These are phyloP conservation scores for Exophiala phaeomuriformis DNA, from an alignment of 2,329 filamentous ascomycete genomes.

Conservation along the genomic window DNA sequence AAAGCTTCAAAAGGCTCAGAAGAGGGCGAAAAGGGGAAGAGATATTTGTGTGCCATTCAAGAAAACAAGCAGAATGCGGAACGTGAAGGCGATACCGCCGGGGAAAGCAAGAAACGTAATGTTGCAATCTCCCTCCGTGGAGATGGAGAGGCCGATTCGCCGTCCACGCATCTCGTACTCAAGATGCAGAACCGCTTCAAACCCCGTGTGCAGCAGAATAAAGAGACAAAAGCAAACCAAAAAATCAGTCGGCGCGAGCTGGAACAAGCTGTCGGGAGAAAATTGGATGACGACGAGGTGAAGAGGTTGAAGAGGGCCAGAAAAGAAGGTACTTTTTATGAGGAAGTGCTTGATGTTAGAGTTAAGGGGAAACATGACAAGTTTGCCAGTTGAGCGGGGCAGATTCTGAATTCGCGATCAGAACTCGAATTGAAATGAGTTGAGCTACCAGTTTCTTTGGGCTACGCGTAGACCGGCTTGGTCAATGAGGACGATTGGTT, in stretches of 20 bases:
- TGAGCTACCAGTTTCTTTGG: no score
- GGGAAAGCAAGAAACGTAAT: constrained; percentile 11
- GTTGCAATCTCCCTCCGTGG: constrained; percentile 24
- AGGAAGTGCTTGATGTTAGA: constrained; percentile 75
- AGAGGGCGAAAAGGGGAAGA: constrained; percentile 12
- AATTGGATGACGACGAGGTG: constrained; percentile 78
- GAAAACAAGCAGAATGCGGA: constrained; percentile 7
- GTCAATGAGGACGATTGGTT: no score
- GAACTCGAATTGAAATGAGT: no score
- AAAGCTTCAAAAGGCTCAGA: constrained; percentile 8
- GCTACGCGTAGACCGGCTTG: no score
- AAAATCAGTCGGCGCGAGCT: constrained; percentile 82
- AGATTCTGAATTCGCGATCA: neutral
- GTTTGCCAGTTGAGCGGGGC: constrained; percentile 41
- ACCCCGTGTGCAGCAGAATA: constrained; percentile 67
- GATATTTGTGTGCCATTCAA: constrained; percentile 12
- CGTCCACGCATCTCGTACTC: constrained; percentile 43
- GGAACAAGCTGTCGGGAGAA: constrained; percentile 69
- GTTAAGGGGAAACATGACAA: constrained; percentile 93
- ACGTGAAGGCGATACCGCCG: neutral
- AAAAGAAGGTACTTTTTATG: constrained; percentile 82
- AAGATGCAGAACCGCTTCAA: constrained; percentile 96
- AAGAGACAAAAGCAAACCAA: constrained; percentile 73
- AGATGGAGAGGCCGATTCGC: constrained; percentile 17
- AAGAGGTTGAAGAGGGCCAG: constrained; percentile 72